These are phyloP conservation scores for Yamadazyma epiphylla DNA, from an alignment of 1,139 yeast species.

Conservation along the genomic window DNA sequence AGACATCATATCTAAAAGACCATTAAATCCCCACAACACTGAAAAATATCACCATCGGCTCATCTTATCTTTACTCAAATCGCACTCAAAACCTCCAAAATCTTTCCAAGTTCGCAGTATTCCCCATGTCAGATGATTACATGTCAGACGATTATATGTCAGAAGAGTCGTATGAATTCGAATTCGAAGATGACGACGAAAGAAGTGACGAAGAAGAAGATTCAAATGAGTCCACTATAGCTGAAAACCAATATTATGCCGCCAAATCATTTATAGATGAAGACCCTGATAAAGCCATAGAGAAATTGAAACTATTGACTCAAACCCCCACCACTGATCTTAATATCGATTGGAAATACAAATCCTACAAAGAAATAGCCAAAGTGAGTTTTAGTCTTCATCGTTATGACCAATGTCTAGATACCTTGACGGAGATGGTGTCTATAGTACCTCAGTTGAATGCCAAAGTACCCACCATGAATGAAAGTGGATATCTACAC, in stretches of 20 bases:
- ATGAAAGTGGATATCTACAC: slow-evolving; percentile 49
- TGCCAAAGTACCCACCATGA: no score
- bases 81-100: no score
- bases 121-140: no score
- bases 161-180: slow-evolving; percentile 65
- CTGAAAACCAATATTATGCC: slow-evolving; percentile 54
- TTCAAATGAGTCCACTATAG: slow-evolving; percentile 22
- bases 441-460: slow-evolving; percentile 21
- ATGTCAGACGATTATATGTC: slow-evolving; percentile 58
- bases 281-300: slow-evolving; percentile 45
- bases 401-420: slow-evolving; percentile 31
- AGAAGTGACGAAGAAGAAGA: slow-evolving; percentile 24
- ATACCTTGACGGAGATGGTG: slow-evolving; percentile 21
- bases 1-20: no score
- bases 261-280: slow-evolving; percentile 67
- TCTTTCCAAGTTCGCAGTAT: no score
- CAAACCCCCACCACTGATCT: slow-evolving; percentile 17
- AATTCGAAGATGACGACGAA: slow-evolving; percentile 58
- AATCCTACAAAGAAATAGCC: slow-evolving; percentile 61
- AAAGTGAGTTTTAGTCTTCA: slow-evolving; percentile 45
- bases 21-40: no score
- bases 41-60: no score
- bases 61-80: no score
- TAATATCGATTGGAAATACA: slow-evolving; percentile 46
- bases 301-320: slow-evolving; percentile 35